phyloP scores from a whole-genome alignment of 768 basidiomycete species.

The Mycena vulgaris region DNA sequence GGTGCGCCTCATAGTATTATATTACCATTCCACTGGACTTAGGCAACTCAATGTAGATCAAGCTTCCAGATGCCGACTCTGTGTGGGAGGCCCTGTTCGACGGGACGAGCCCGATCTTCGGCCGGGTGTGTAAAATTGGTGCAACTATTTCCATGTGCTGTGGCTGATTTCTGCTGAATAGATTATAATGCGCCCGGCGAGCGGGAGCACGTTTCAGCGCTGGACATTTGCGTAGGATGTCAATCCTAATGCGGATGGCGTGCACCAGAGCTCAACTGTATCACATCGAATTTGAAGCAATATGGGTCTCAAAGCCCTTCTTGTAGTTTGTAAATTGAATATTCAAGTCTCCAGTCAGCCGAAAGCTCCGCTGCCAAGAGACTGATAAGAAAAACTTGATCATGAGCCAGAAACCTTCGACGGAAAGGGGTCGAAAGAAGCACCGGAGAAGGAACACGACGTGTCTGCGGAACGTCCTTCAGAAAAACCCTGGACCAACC shows the following conservation, averaged over 20 bases:
- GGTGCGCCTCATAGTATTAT: conserved; percentile 18
- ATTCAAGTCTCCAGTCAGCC: conserved; percentile 3
- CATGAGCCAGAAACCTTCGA: conserved; percentile 12
- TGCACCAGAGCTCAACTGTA: conserved; percentile 17
- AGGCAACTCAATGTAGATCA: conserved; percentile 17
- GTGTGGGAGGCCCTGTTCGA: conserved; percentile 23
- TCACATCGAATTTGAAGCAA: conserved; percentile 13
- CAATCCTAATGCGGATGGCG: conserved; percentile 11
- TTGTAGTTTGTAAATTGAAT: conserved; percentile 12
- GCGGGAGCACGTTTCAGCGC: conserved; percentile 18
- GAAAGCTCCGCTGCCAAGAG: background rate
- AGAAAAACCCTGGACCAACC: background rate
- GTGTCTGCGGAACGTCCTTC: conserved; percentile 3
- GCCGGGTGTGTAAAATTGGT: conserved; percentile 20
- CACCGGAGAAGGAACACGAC: too few species aligned
- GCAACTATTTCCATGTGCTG: conserved; percentile 9
- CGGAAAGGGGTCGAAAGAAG: conserved; percentile 10
- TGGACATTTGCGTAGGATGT: conserved; percentile 23
- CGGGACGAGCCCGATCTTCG: conserved; percentile 26
- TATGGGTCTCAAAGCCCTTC: background rate
- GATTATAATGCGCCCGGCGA: conserved; percentile 20
- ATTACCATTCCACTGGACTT: conserved; percentile 12
- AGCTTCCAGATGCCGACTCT: conserved; percentile 21
- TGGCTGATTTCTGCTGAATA: conserved; percentile 22
- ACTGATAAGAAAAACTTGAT: background rate